Evolutionary conservation across 2,329 filamentous ascomycete genomes (phyloP).

Genomic region (Ceratocystis harringtonii): DNA sequence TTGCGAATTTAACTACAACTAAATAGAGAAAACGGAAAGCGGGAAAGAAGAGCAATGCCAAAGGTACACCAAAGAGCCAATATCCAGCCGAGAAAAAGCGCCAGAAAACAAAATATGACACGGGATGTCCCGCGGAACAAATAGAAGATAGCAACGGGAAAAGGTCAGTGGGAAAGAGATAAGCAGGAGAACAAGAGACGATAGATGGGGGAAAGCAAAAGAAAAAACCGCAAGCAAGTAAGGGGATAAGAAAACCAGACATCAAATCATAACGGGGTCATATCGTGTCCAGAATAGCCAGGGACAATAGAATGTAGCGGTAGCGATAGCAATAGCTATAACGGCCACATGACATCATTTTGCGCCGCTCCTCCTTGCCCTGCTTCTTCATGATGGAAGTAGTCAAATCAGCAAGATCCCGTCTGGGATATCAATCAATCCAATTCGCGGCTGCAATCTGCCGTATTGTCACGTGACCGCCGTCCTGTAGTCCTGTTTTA

Average conservation of each 20-base stretch:
- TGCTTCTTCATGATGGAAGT: not conserved
- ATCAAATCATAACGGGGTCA: conserved; percentile 10
- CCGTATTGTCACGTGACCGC: not conserved
- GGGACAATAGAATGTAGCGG: not conserved
- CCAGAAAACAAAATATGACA: not conserved
- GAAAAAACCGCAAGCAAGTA: conserved; percentile 1
- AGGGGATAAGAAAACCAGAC: not conserved
- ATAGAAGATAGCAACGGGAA: not conserved
- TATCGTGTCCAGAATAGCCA: not conserved
- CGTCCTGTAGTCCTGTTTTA: not conserved
- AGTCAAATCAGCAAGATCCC: too few species aligned
- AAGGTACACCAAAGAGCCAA: not conserved
- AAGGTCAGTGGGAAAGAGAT: conserved; percentile 7
- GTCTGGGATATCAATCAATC: too few species aligned
- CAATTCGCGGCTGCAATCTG: too few species aligned
- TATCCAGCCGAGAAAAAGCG: not conserved
- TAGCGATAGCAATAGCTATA: too few species aligned
- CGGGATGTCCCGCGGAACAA: not conserved
- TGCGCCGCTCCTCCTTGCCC: not conserved
- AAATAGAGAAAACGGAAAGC: not conserved
- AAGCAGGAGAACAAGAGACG: conserved; percentile 7
- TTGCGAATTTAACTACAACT: not conserved
- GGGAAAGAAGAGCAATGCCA: not conserved
- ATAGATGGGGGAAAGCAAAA: conserved; percentile 1
- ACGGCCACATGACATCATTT: not conserved